phyloP scores from a whole-genome alignment of 1,284 basidiomycete species.

The Veloporphyrellus conicus region DNA sequence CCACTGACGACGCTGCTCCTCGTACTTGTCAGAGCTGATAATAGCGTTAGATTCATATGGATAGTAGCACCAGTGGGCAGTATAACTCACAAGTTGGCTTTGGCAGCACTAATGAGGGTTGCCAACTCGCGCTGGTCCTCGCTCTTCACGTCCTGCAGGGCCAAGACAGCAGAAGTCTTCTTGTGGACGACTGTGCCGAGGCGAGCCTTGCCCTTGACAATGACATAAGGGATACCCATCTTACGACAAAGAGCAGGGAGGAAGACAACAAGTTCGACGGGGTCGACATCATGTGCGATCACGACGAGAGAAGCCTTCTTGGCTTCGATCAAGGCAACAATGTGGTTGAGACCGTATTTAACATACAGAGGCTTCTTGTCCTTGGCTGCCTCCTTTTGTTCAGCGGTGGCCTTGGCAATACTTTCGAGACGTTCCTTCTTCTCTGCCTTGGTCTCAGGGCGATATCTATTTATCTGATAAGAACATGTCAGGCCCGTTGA shows the following conservation, averaged over 20 bases:
- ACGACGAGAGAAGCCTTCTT: slow-evolving; percentile 97
- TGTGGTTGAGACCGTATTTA: slow-evolving; percentile 98
- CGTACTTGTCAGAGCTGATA: slow-evolving; percentile 90
- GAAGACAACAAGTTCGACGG: slow-evolving; percentile 98
- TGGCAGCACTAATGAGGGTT: slow-evolving; percentile 88
- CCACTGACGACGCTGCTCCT: slow-evolving; percentile 89
- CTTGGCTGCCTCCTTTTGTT: slow-evolving; percentile 72
- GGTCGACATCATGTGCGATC: slow-evolving; percentile 98
- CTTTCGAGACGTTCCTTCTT: slow-evolving; percentile 92
- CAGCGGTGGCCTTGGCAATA: slow-evolving; percentile 72
- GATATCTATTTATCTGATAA: slow-evolving; percentile 44
- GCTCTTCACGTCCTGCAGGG: slow-evolving; percentile 89
- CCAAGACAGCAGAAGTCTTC: slow-evolving; percentile 92
- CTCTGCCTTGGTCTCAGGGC: slow-evolving; percentile 93
- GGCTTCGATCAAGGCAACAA: slow-evolving; percentile 90
- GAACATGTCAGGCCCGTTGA: neutral
- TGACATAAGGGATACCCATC: slow-evolving; percentile 98
- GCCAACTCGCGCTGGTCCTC: slow-evolving; percentile 94
- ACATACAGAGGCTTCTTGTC: slow-evolving; percentile 93
- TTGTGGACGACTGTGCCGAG: slow-evolving; percentile 96
- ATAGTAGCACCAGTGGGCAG: neutral
- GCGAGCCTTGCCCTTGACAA: slow-evolving; percentile 97
- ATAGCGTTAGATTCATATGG: slow-evolving; percentile 1
- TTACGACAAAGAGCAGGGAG: slow-evolving; percentile 97
- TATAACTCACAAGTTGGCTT: slow-evolving; percentile 86